Conservation (phyloP, 2,329 filamentous ascomycete genomes). For the Phoma sp. region DNA sequence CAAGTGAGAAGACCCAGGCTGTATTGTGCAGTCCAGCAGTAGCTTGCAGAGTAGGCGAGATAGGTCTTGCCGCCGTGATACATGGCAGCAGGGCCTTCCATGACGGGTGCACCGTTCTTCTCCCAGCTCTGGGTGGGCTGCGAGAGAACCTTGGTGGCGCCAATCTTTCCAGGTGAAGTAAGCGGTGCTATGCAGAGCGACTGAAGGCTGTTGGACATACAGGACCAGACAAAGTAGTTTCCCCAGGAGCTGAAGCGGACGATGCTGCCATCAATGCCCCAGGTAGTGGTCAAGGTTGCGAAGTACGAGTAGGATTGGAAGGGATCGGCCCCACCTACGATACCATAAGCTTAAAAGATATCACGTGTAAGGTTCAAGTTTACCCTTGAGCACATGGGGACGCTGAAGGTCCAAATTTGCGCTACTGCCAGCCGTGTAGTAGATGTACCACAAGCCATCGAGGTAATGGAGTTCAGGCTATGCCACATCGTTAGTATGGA, state of each 20-base stretch:
- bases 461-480: slow-evolving; percentile 62
- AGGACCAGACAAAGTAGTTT: slow-evolving; percentile 65
- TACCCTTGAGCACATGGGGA: slow-evolving; percentile 61
- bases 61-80: slow-evolving; percentile 63
- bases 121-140: slow-evolving; percentile 62
- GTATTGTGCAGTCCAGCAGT: slow-evolving; percentile 65
- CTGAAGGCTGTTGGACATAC: slow-evolving; percentile 56
- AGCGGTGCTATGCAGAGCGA: slow-evolving; percentile 52
- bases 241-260: slow-evolving; percentile 56
- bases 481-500: neutral
- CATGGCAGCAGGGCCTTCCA: slow-evolving; percentile 63
- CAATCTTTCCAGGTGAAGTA: slow-evolving; percentile 54
- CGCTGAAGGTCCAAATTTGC: slow-evolving; percentile 60
- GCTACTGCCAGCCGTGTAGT: slow-evolving; percentile 61
- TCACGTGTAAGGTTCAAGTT: neutral
- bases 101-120: slow-evolving; percentile 58
- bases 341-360: no score
- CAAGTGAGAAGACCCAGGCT: slow-evolving; percentile 62
- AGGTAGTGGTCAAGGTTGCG: slow-evolving; percentile 55
- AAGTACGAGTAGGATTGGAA: slow-evolving; percentile 62
- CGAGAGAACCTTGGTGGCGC: slow-evolving; percentile 59
- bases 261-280: slow-evolving; percentile 61
- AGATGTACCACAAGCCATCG: slow-evolving; percentile 61
- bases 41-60: slow-evolving; percentile 62
- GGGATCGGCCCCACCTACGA: slow-evolving; percentile 58